These are phyloP conservation scores for Coniella lustricola DNA, from an alignment of 2,329 filamentous ascomycete species.

Conservation along the genomic window DNA sequence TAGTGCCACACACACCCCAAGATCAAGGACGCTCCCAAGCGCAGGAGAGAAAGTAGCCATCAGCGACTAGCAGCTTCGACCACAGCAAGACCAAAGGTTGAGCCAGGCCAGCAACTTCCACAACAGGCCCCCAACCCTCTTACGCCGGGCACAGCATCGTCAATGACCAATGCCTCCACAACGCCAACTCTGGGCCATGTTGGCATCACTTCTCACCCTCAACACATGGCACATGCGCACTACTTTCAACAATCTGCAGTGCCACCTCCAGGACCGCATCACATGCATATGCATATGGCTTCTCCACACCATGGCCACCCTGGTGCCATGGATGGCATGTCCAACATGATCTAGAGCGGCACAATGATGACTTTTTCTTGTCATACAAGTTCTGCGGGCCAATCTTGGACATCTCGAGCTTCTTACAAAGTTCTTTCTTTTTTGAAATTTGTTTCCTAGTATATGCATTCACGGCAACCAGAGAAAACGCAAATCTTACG, in stretches of 20 bases:
- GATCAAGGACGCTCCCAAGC: constrained; percentile 63
- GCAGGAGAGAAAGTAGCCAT: constrained; percentile 56
- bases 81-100: constrained; percentile 41
- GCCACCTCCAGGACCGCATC: constrained; percentile 17
- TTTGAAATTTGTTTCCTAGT: background rate
- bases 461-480: background rate
- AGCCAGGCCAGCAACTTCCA: constrained; percentile 29
- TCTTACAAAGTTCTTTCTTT: background rate
- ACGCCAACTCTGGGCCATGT: constrained; percentile 32
- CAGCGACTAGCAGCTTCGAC: constrained; percentile 35
- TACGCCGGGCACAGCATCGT: constrained; percentile 36
- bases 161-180: constrained; percentile 25
- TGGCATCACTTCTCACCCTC: constrained; percentile 16
- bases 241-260: constrained; percentile 15
- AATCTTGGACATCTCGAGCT: background rate
- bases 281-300: constrained; percentile 21
- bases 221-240: constrained; percentile 19
- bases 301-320: constrained; percentile 25
- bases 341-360: constrained; percentile 40
- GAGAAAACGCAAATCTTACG: background rate
- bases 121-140: constrained; percentile 20
- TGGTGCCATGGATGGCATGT: constrained; percentile 30
- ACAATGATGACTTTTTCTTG: background rate
- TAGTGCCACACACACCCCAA: constrained; percentile 67
- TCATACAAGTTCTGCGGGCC: constrained; percentile 3